Evolutionary conservation across 2,329 filamentous ascomycete genomes (phyloP).

Genomic region (Fusarium aywerte): DNA sequence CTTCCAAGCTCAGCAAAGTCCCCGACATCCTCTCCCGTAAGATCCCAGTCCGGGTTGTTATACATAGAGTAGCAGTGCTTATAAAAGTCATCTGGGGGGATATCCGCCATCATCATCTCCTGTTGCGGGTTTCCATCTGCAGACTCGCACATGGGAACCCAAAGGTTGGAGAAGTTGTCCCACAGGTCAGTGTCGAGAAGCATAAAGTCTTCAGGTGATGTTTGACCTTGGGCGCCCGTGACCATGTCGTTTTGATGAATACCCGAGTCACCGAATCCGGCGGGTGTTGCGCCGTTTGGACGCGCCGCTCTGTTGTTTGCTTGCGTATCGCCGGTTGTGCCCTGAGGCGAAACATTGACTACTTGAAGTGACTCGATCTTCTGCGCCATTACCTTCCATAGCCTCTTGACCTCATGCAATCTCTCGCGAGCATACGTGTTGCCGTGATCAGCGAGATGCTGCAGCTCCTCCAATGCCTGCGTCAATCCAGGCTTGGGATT

Average conservation of each 20-base stretch:
- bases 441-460: conserved; percentile 44
- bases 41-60: conserved; percentile 45
- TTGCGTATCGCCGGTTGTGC: conserved; percentile 10
- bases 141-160: conserved; percentile 37
- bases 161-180: conserved; percentile 45
- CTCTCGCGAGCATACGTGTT: conserved; percentile 45
- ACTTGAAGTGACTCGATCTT: conserved; percentile 43
- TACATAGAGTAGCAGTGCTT: conserved; percentile 47
- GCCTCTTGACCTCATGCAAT: conserved; percentile 39
- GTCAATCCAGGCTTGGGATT: conserved; percentile 42
- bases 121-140: conserved; percentile 33
- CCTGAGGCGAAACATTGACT: conserved; percentile 41
- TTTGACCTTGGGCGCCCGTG: conserved; percentile 17
- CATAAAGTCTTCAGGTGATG: conserved; percentile 38
- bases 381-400: conserved; percentile 44
- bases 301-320: not conserved
- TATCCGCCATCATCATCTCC: conserved; percentile 42
- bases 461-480: conserved; percentile 46
- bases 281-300: conserved; percentile 18
- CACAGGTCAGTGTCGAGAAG: conserved; percentile 43
- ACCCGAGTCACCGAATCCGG: conserved; percentile 2
- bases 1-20: conserved; percentile 45
- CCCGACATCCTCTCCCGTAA: conserved; percentile 44
- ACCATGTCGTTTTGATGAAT: conserved; percentile 7
- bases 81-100: conserved; percentile 44